Conservation (phyloP, 345 rosid genomes). For the Pistacia atlantica region DNA sequence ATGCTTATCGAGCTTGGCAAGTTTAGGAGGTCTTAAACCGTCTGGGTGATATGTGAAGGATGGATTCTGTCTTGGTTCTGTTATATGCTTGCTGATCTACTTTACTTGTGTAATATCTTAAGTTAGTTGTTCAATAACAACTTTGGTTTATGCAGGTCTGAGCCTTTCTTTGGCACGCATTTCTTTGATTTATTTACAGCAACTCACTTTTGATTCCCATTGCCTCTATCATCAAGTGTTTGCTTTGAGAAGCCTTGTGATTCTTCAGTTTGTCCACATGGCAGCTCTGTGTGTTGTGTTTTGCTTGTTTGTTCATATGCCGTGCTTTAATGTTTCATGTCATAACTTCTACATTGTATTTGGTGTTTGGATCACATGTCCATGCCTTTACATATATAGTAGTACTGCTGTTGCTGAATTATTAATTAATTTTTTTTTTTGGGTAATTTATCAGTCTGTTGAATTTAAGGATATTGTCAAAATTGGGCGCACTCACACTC, state of each 20-base stretch:
- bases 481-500: conserved; percentile 97
- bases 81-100: background rate
- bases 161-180: background rate
- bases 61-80: background rate
- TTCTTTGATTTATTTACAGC: background rate
- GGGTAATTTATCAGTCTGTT: conserved; percentile 45
- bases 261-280: conserved; percentile 2
- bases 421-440: background rate
- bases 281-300: background rate
- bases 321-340: background rate
- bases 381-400: background rate
- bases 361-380: conserved; percentile 6
- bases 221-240: background rate
- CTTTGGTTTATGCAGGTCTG: background rate
- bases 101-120: background rate
- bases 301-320: background rate
- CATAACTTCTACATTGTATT: background rate
- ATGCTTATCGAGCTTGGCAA: background rate
- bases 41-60: background rate
- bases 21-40: background rate
- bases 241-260: conserved; percentile 3
- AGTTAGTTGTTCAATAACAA: background rate
- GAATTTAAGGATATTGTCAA: conserved; percentile 92
- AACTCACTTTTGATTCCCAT: background rate
- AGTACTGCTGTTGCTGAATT: background rate